A percentile compares a stretch with the other conserved stretches of the same genome.
These are phyloP conservation scores for Cercospora janseana DNA, from an alignment of 2,329 filamentous ascomycete genomes.

Conservation along the genomic window DNA sequence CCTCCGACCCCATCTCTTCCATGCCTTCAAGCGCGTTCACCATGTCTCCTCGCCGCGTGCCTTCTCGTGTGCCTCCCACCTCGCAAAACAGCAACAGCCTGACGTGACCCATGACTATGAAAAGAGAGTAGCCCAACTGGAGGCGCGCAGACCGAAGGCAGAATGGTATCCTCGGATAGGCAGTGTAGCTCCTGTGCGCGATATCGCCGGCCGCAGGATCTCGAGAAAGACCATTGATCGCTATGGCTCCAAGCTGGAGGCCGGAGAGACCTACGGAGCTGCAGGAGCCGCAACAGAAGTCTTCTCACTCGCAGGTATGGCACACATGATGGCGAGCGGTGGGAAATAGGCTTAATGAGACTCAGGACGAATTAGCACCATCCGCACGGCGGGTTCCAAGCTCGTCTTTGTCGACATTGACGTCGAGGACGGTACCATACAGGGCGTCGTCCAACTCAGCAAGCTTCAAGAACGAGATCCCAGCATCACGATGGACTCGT, in stretches of 20 bases:
- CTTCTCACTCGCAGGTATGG: slow-evolving; percentile 6
- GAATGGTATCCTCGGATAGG: slow-evolving; percentile 56
- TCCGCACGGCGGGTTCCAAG: slow-evolving; percentile 70
- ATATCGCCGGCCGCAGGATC: slow-evolving; percentile 2
- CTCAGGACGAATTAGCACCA: slow-evolving; percentile 69
- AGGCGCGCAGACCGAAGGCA: slow-evolving; percentile 49
- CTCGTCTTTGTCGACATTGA: slow-evolving; percentile 81
- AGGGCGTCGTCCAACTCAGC: slow-evolving; percentile 71
- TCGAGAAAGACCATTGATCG: slow-evolving; percentile 5
- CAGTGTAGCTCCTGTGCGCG: not conserved
- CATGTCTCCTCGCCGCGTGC: slow-evolving; percentile 42
- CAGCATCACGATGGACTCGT: slow-evolving; percentile 44
- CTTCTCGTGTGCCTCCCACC: slow-evolving; percentile 40
- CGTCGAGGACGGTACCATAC: slow-evolving; percentile 69
- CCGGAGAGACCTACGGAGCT: slow-evolving; percentile 16
- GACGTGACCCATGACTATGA: slow-evolving; percentile 42
- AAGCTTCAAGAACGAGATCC: slow-evolving; percentile 42
- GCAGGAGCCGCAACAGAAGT: not conserved
- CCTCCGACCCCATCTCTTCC: slow-evolving; percentile 56
- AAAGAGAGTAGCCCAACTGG: slow-evolving; percentile 56
- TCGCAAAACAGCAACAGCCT: slow-evolving; percentile 12
- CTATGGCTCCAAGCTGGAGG: slow-evolving; percentile 2
- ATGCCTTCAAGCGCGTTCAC: slow-evolving; percentile 30
- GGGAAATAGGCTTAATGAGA: slow-evolving; percentile 3
- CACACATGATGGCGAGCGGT: too few relatives aligned